Conservation (phyloP, 2,329 filamentous ascomycete genomes). For the Penicillium sp. region DNA sequence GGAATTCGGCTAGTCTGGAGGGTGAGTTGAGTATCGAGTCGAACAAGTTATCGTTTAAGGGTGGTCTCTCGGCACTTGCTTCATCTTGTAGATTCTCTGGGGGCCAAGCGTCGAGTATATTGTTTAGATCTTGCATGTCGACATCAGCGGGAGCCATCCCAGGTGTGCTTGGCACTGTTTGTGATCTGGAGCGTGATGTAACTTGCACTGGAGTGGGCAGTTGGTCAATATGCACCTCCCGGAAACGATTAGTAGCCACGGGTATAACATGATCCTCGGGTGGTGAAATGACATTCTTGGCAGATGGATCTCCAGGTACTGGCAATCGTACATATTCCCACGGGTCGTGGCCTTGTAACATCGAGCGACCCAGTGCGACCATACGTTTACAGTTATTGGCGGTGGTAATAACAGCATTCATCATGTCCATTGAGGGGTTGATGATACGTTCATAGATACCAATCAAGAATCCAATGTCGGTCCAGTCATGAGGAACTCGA, state of each 20-base stretch:
- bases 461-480: slow-evolving; percentile 22
- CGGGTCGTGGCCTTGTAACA: background rate
- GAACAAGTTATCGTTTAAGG: background rate
- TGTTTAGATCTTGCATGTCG: background rate
- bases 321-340: background rate
- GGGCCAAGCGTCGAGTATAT: background rate
- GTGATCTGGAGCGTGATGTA: background rate
- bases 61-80: background rate
- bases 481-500: slow-evolving; percentile 29
- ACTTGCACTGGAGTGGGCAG: background rate
- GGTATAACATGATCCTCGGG: background rate
- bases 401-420: slow-evolving; percentile 15
- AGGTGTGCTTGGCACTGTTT: background rate
- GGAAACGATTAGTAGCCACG: background rate
- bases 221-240: background rate
- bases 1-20: background rate
- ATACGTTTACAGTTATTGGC: slow-evolving; percentile 14
- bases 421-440: slow-evolving; percentile 21
- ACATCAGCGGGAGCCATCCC: background rate
- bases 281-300: background rate
- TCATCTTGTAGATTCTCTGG: background rate
- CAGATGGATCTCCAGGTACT: background rate
- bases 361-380: background rate
- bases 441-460: slow-evolving; percentile 38
- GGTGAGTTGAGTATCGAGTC: slow-evolving; percentile 4